phyloP scores from a whole-genome alignment of 768 basidiomycete genomes.

The Plicaturopsis crispa region DNA sequence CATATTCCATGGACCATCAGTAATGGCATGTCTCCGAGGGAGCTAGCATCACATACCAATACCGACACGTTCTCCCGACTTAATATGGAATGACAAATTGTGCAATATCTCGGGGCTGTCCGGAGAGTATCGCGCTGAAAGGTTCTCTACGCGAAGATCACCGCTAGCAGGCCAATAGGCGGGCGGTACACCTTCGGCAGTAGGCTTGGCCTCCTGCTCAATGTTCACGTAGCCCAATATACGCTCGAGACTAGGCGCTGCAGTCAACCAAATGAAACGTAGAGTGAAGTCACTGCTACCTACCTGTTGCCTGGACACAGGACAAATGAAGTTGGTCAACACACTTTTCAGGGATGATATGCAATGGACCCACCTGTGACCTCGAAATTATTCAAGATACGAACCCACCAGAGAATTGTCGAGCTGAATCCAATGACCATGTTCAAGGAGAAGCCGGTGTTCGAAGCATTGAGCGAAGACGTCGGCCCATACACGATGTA shows the following conservation, averaged over 20 bases:
- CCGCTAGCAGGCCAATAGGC: constrained; percentile 62
- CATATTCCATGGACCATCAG: no score
- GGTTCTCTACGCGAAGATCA: constrained; percentile 39
- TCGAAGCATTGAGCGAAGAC: constrained; percentile 17
- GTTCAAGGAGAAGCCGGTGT: constrained; percentile 35
- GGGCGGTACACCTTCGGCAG: constrained; percentile 38
- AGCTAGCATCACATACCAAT: constrained; percentile 28
- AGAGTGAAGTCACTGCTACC: background rate
- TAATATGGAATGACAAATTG: constrained; percentile 40
- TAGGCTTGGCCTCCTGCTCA: constrained; percentile 43
- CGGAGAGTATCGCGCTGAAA: constrained; percentile 41
- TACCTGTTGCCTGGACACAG: constrained; percentile 18
- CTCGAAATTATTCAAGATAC: constrained; percentile 38
- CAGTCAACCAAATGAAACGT: background rate
- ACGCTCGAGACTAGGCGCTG: constrained; percentile 30
- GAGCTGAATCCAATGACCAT: constrained; percentile 39
- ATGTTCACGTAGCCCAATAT: constrained; percentile 49
- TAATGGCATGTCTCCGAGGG: background rate
- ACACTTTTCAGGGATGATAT: no score
- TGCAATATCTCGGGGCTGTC: constrained; percentile 54
- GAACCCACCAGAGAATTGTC: constrained; percentile 37
- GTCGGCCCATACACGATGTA: constrained; percentile 39
- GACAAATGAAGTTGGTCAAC: background rate
- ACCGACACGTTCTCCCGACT: constrained; percentile 51
- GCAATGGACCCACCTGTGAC: constrained; percentile 25